phyloP scores from a whole-genome alignment of 2,329 filamentous ascomycete species.

The Colletotrichum falcatum region DNA sequence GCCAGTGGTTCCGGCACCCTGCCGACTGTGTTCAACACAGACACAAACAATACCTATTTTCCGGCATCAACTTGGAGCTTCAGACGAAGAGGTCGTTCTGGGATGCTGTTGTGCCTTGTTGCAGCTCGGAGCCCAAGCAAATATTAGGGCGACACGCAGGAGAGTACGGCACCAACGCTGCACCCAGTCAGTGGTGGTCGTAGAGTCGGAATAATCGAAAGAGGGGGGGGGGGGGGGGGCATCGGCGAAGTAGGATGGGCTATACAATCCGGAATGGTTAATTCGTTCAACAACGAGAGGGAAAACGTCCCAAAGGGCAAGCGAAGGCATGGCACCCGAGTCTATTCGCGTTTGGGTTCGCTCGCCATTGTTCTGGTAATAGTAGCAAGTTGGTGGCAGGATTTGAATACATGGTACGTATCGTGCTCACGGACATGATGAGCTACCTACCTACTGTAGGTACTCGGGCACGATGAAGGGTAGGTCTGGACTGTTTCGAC shows the following conservation, averaged over 20 bases:
- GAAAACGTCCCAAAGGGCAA: background rate
- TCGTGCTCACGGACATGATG: background rate
- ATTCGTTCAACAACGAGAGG: background rate
- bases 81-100: background rate
- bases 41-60: background rate
- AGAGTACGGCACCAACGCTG: background rate
- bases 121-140: background rate
- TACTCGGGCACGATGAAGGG: background rate
- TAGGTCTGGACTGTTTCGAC: background rate
- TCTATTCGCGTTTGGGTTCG: background rate
- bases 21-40: slow-evolving; percentile 14
- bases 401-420: background rate
- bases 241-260: background rate
- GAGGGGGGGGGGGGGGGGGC: background rate
- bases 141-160: background rate
- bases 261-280: background rate
- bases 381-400: background rate
- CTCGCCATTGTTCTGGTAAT: background rate
- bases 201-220: background rate
- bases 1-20: slow-evolving; percentile 13
- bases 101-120: background rate
- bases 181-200: background rate
- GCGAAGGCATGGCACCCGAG: background rate
- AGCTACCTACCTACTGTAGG: background rate
- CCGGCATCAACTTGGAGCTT: slow-evolving; percentile 2